Base-by-base conservation (phyloP, 2,329 filamentous ascomycete species). In the Pseudocercospora fijiensis region DNA sequence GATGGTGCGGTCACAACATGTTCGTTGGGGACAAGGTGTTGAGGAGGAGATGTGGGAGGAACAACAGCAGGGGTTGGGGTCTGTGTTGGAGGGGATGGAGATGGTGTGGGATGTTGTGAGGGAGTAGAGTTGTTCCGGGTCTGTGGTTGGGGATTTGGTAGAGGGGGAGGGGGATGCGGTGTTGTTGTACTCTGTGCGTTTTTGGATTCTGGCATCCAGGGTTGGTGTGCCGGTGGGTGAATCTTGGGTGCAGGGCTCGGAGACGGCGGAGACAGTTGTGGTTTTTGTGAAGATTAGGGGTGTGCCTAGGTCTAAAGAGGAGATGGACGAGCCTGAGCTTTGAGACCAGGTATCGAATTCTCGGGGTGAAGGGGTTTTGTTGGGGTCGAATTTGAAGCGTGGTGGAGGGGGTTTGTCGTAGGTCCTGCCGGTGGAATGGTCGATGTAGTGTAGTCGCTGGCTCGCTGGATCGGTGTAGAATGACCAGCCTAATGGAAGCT, bases 261-360 rank as follows among this genome's bases (percentile, higher is more conserved):
- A 56, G n/a, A 24, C 30, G n/a, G 28, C 53, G 26, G 53, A 22
- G 26, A 33, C 30, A 28, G 53, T 56, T 13, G 28, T 37, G n/a
- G 20, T 41, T 26, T 56, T 56, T 22, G 53, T 56, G 28, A 56
- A 56, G 26, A 28, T 41, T 11, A 56, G 16, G 16, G 53, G 28
- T 22, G 28, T 56, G 18, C 30, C 53, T 10, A 24, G 53, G 18
- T 56, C 53, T 1, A 24, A 28, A 2, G 28, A 56, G 10, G n/a
- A 18, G 18, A 41, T 41, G 16, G 30, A 22, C 3, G 53, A 56
- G 28, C 18, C 11, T 20, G 16, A 18, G 28, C 11, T 18, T 10
- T 41, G 27, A 28, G 53, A 24, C 53, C 53, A 56, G 28, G 53
- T 24, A 9, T 56, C 53, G 18, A 56, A 56, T 56, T 56, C 53